Base-by-base conservation (phyloP, 225 moss, liverwort and hornwort species). In the Pseudoscleropodium purum region DNA sequence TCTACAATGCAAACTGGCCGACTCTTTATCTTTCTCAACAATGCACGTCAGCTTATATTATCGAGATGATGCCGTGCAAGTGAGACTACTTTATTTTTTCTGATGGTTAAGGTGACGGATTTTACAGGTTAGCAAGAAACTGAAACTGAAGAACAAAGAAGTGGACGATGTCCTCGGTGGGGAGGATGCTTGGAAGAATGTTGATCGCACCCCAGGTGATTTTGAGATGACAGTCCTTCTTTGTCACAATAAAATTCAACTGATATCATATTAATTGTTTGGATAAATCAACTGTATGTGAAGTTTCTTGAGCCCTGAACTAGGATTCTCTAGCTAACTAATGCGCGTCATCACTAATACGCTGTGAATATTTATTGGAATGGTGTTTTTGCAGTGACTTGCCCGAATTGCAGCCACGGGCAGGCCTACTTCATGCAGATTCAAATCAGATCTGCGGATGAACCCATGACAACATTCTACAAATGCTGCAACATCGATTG, bases 341-440 rank as follows among this genome's bases (percentile, higher is more conserved):
- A 84, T 84, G 84, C 18, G n/a, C 10, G 67, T 1, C 33, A 43
- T 82, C 60, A 60, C 43, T 41, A 36, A 59, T 78, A 82, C 39
- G 17, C 59, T 75, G 56, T 59, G 54, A 84, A 51, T 72, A 10
- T n/a, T 57, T 88, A 8, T 82, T 37, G 85, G 73, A 45, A 54
- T 77, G 61, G 57, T 82, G 51, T 67, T 69, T 30, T 89, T 91
- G 96, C 96, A 97, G 99, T 91, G 75, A 96, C 95, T 61, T 99
- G 99, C 89, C 96, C 96, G 77, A 96, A 95, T 87, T 99, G 99
- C 86, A 94, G 95, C 90, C 87, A 99, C 90, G 96, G 95, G 52
- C 94, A 97, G 86, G 99, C 99, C 77, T 99, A 97, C 91, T 99
- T 96, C 88, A 97, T 99, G 99, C 99, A 99, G 93, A 97, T 99